Conservation (phyloP, 352 stramenopile genomes). For the Phytophthora ramorum region DNA sequence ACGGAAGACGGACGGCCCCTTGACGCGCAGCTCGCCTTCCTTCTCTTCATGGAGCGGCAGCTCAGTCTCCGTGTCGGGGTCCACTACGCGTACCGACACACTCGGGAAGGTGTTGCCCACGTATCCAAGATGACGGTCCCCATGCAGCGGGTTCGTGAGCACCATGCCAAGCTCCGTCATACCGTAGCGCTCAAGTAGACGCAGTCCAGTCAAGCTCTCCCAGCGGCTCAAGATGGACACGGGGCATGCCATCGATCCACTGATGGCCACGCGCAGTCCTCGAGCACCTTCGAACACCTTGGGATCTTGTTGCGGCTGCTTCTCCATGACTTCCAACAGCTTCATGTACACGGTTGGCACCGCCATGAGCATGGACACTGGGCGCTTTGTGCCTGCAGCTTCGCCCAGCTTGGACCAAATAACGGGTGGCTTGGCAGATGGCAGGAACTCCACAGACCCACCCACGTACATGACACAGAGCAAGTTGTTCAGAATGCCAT, state of each 20-base stretch:
- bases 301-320: conserved; percentile 26
- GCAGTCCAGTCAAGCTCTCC: conserved; percentile 81
- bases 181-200: conserved; percentile 90
- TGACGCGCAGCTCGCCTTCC: conserved; percentile 87
- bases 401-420: conserved; percentile 69
- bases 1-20: conserved; percentile 85
- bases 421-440: conserved; percentile 53
- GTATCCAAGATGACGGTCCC: conserved; percentile 78
- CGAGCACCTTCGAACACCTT: conserved; percentile 27
- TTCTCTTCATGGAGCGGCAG: conserved; percentile 43
- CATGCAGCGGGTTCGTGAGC: conserved; percentile 85
- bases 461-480: conserved; percentile 82
- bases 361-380: conserved; percentile 88
- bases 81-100: conserved; percentile 82
- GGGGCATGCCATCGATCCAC: conserved; percentile 90
- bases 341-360: conserved; percentile 93
- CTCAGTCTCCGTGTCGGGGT: conserved; percentile 69
- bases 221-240: conserved; percentile 81
- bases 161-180: conserved; percentile 95
- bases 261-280: conserved; percentile 65
- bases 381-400: conserved; percentile 25
- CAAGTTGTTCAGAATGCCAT: conserved; percentile 92
- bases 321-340: conserved; percentile 80
- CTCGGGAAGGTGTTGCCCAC: conserved; percentile 88
- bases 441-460: conserved; percentile 84